Percentiles rank a stretch among this genome's conserved stretches.
phyloP scores from a whole-genome alignment of 352 stramenopile genomes.

The Globisporangium spiculum region DNA sequence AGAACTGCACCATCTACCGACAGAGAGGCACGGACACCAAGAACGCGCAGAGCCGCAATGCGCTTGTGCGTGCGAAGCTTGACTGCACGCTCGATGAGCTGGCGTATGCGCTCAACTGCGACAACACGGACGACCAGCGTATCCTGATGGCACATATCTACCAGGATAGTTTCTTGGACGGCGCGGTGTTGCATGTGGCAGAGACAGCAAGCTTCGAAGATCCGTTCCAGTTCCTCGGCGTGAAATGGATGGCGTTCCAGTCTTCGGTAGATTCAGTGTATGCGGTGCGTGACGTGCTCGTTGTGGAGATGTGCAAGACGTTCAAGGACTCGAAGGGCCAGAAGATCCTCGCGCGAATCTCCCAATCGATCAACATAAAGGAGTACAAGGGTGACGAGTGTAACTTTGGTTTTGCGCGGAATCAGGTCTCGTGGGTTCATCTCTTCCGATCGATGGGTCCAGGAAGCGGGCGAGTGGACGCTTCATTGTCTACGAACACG shows the following conservation, averaged over 20 bases:
- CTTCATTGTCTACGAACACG: conserved; percentile 21
- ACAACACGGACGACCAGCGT: conserved; percentile 62
- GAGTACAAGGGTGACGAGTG: conserved; percentile 44
- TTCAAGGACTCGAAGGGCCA: conserved; percentile 53
- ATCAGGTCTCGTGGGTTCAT: conserved; percentile 46
- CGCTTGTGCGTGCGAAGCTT: conserved; percentile 59
- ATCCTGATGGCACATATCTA: conserved; percentile 62
- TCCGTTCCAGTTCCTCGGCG: conserved; percentile 62
- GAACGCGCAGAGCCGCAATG: conserved; percentile 39
- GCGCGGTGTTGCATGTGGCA: conserved; percentile 64
- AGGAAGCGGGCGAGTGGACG: conserved; percentile 44
- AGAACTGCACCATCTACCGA: conserved; percentile 70
- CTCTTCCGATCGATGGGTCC: conserved; percentile 55
- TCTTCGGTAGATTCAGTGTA: conserved; percentile 70
- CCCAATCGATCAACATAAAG: conserved; percentile 51
- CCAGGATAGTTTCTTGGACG: conserved; percentile 71
- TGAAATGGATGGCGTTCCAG: conserved; percentile 79
- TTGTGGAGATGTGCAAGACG: conserved; percentile 62
- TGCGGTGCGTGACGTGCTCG: conserved; percentile 53
- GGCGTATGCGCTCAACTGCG: conserved; percentile 56
- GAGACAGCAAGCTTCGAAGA: conserved; percentile 42
- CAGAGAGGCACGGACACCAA: conserved; percentile 39
- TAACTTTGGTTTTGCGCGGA: conserved; percentile 65
- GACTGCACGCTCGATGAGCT: conserved; percentile 72
- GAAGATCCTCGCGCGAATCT: conserved; percentile 57